These are phyloP conservation scores for Hemileccinum rubropunctum DNA, from an alignment of 768 basidiomycete species.

Conservation along the genomic window DNA sequence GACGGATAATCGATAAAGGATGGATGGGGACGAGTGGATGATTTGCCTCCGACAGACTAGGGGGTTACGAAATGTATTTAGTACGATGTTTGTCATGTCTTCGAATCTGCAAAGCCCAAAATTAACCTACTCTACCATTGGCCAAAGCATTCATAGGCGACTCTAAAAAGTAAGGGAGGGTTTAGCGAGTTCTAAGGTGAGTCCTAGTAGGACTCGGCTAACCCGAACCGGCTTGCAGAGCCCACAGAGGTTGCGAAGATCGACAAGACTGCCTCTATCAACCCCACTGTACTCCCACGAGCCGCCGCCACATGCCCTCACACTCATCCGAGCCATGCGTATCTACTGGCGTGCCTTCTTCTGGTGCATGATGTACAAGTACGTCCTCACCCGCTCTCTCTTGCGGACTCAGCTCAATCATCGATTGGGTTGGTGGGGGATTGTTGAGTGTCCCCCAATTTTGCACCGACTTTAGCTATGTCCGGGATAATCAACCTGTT, in stretches of 20 bases:
- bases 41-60: too few species aligned
- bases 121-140: too few species aligned
- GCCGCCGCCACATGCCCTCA: slow-evolving; percentile 20
- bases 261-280: slow-evolving; percentile 1
- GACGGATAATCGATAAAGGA: background rate
- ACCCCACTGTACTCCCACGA: slow-evolving; percentile 19
- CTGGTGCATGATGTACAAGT: slow-evolving; percentile 28
- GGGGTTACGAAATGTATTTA: too few species aligned
- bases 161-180: too few species aligned
- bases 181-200: too few species aligned
- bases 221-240: too few species aligned
- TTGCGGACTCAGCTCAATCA: background rate
- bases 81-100: too few species aligned
- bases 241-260: background rate
- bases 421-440: slow-evolving; percentile 17
- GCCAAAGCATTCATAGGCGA: too few species aligned
- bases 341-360: slow-evolving; percentile 23
- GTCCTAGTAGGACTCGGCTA: too few species aligned
- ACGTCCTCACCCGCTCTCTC: background rate
- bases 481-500: background rate
- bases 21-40: too few species aligned
- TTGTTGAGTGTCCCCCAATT: slow-evolving; percentile 23
- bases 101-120: too few species aligned
- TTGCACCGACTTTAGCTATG: slow-evolving; percentile 5
- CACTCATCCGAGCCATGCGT: slow-evolving; percentile 14